Base-by-base conservation (phyloP, 768 basidiomycete genomes). In the Ramaria rubella region DNA sequence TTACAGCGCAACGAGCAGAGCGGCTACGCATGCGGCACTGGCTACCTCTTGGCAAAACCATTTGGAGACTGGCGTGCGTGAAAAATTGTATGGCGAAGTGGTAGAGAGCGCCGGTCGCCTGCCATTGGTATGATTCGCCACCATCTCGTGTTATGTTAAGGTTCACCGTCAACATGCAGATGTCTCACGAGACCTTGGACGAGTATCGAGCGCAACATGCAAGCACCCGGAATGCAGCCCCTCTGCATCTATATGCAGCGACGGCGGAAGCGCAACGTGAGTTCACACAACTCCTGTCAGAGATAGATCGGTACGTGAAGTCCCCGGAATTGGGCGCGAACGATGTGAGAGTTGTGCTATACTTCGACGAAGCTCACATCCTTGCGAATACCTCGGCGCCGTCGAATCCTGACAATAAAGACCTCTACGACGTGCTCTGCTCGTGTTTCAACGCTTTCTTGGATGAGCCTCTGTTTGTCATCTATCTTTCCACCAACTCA, bases 351-450 rank as follows among this genome's bases (percentile, higher is more conserved):
- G 14, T 59, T 45, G 8, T 52, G n/a, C 40, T 62, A 15, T 62
- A 58, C 49, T 62, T 62, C 33, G 61, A 62, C 38, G 61, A 62
- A 31, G 57, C 60, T 17, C 60, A 60, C 46, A 44, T 26, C 9
- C 51, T 61, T 14, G 24, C 40, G 19, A 49, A 17, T 9, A 19
- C n/a, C 17, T 27, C n/a, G 27, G 29, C 45, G 44, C 19, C 43
- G 8, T 21, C 31, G 14, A 48, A 19, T 12, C 15, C 19, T n/a
- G 40, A 31, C 8, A 23, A 26, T 19, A 45, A 45, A 38, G 12
- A 27, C 44, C 23, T 6, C 12, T 55, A 55, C 44, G n/a, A 27
- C 53, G 12, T 23, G 21, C 44, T 57, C 24, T 46, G 30, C 21
- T 48, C 31, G 29, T 21, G 26, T 23, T 23, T 49, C 40, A 49